Evolutionary conservation across 306 rosid species (phyloP), one percentile per base, ranked within the genome.

Genomic region (Aeschynomene evenia): DNA sequence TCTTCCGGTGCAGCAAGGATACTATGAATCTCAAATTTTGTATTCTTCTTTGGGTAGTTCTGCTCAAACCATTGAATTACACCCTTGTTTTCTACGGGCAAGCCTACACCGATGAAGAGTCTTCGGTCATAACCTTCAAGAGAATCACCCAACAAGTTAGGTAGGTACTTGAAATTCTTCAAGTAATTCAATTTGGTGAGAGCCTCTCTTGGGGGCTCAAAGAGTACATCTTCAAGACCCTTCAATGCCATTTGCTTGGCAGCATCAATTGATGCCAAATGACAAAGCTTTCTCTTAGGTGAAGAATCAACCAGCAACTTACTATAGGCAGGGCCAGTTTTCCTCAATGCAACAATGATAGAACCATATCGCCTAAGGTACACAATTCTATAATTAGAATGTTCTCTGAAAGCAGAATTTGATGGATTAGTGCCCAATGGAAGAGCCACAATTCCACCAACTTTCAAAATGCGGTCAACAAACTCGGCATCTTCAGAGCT

Each of bases 371-470:
- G 62, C 53, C 82, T 58, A 29, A 86, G 66, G 79, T 71, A 74
- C 73, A 82, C 84, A 70, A 85, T 71, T 56, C 43, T 84, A 52
- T 84, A 89, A 71, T 88, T 82, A 33, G 80, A 22, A 39, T 73
- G 78, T 18, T 71, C 52, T 40, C 52, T 66, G 18, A 82, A 71
- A 7, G 52, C 80, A 4, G 57, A 68, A 48, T 31, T 71, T 2
- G 84, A 70, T 15, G 76, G 70, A 43, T 76, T 75, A 58, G 54
- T 71, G 22, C 68, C 73, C 20, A 86, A 13, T 28, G 86, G 89
- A 62, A 86, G 70, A 51, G 82, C 86, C 64, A 89, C 76, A 74
- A 89, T 86, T 76, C 89, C 96, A 55, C 80, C 84, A 16, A 63
- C 63, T 76, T 74, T 89, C 72, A 82, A 11, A 67, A 86, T 46